Conservation (phyloP, 768 basidiomycete species). For the Rhizopogon sp. region DNA sequence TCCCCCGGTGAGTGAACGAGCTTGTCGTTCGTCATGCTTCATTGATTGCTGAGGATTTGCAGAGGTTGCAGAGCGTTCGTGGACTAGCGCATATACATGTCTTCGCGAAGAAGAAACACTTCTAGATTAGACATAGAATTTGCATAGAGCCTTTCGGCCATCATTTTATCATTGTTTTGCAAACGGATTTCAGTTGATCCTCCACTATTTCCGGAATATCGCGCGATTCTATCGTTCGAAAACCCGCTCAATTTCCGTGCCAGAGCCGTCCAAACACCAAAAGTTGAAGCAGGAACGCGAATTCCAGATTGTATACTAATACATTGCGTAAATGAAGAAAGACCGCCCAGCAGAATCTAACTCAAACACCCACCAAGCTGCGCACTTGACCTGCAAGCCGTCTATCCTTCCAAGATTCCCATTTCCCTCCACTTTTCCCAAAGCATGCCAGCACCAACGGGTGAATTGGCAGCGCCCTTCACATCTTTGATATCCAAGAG, state of each 20-base stretch:
- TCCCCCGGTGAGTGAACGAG: constrained; percentile 57
- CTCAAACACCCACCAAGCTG: background rate
- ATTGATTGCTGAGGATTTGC: constrained; percentile 3
- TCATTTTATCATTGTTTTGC: background rate
- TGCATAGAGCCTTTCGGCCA: background rate
- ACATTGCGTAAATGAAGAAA: background rate
- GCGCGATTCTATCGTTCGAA: constrained; percentile 84
- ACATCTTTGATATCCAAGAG: constrained; percentile 86
- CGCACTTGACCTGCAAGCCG: background rate
- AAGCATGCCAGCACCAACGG: constrained; percentile 70
- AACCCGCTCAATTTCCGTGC: too few relatives aligned
- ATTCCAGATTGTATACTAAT: background rate
- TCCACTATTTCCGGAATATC: constrained; percentile 79
- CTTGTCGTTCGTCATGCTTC: background rate
- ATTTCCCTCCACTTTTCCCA: constrained; percentile 91
- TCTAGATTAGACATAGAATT: background rate
- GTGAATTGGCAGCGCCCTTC: constrained; percentile 55
- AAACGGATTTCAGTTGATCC: constrained; percentile 35
- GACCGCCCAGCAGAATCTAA: background rate
- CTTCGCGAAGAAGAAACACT: constrained; percentile 58
- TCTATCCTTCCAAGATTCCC: constrained; percentile 56
- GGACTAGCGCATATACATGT: constrained; percentile 85
- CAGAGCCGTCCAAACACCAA: too few relatives aligned
- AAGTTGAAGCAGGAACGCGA: background rate
- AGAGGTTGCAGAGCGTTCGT: constrained; percentile 81